Evolutionary conservation across 768 basidiomycete species (phyloP), one percentile per base, ranked within the genome.

Genomic region (Naganishia friedmannii): DNA sequence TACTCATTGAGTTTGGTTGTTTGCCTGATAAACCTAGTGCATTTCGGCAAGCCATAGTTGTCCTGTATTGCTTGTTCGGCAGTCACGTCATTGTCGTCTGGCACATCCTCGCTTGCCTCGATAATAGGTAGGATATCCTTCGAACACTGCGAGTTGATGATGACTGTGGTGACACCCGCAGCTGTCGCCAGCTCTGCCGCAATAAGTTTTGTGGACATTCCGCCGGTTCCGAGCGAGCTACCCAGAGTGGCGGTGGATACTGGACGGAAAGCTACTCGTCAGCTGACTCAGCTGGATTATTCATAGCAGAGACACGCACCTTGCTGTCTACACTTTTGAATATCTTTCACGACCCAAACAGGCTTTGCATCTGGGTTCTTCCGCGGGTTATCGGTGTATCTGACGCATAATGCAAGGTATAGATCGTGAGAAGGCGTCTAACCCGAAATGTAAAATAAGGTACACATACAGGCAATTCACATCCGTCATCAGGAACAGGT

Each of bases 161-260:
- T 91, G 53, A 97, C 85, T 0, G 95, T 96, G 5, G 91, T 88
- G 37, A 95, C 93, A 8, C 96, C 96, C 0, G 94, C 95, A 0
- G 89, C 93, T 0, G 91, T 95, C 5, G 95, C 93, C 34, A 99
- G 92, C 77, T 99, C 96, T 0, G 96, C 95, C 0, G 96, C 96
- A 73, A 98, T 96, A 74, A 98, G 87, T 78, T 98, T 99, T 2
- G 96, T 99, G 81, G 96, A 93, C 96, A 98, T 98, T 3, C 96
- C 96, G 0, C 96, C 96, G 0, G 96, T 98, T 0, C 96, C 96
- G 13, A 99, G 85, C 73, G 87, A 91, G 0, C 92, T 94, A 0
- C 96, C 96, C 0, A 95, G 85, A 0, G 96, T 96, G 2, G 87
- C 87, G 0, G 92, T 96, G 80, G 91, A 94, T 9, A 99, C 96